These are phyloP conservation scores for Grigorovia yakushimaensis DNA, from an alignment of 805 yeast species.

Conservation along the genomic window DNA sequence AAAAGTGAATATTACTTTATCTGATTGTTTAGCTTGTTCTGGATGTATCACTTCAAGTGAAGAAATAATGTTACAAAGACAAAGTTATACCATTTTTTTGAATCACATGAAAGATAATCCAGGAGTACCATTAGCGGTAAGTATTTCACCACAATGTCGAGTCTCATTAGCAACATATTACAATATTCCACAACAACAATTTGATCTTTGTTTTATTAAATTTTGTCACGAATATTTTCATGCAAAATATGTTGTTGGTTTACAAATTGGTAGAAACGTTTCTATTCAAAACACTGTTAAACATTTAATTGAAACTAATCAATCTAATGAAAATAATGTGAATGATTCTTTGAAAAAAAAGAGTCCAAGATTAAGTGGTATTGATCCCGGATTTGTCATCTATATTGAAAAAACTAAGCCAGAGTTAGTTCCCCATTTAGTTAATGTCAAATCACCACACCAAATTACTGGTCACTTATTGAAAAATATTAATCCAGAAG, in stretches of 20 bases:
- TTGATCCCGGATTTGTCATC: conserved; percentile 95
- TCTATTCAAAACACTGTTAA: conserved; percentile 45
- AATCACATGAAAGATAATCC: conserved; percentile 32
- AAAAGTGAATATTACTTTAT: conserved; percentile 79
- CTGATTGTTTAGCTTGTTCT: conserved; percentile 92
- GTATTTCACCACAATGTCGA: conserved; percentile 79
- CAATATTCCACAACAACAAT: conserved; percentile 39
- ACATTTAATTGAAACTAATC: conserved; percentile 21
- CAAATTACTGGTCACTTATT: conserved; percentile 80
- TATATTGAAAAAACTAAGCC: conserved; percentile 96
- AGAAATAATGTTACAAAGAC: conserved; percentile 82
- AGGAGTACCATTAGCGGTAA: conserved; percentile 49
- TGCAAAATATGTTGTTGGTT: conserved; percentile 69
- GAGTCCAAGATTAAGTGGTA: conserved; percentile 54
- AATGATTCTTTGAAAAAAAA: not conserved
- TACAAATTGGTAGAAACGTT: conserved; percentile 68
- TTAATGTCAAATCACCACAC: conserved; percentile 81
- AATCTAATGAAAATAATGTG: too few species aligned
- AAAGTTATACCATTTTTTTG: conserved; percentile 72
- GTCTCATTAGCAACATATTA: conserved; percentile 69
- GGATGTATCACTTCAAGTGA: conserved; percentile 98
- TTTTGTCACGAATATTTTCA: conserved; percentile 50
- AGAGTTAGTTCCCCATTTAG: conserved; percentile 57
- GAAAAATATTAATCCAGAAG: conserved; percentile 35
- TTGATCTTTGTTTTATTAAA: conserved; percentile 53